Evolutionary conservation across 1,139 yeast genomes (phyloP).

Genomic region (Kodamaea sp.): DNA sequence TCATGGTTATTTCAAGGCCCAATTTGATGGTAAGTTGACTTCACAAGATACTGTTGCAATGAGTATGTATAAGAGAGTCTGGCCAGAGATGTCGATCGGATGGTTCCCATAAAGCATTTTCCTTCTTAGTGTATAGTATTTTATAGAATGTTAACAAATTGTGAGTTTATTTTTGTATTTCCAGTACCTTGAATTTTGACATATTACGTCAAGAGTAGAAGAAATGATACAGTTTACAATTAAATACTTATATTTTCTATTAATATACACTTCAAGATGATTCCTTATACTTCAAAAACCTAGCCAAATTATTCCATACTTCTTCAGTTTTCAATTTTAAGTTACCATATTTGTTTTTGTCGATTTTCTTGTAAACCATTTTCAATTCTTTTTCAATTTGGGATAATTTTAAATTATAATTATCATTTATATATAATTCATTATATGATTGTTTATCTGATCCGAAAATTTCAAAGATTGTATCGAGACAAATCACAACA

Average conservation of each 20-base stretch:
- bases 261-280: neutral
- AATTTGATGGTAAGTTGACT: slow-evolving; percentile 84
- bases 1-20: slow-evolving; percentile 96
- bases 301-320: slow-evolving; percentile 58
- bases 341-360: slow-evolving; percentile 56
- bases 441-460: slow-evolving; percentile 65
- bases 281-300: slow-evolving; percentile 73
- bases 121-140: too few species aligned
- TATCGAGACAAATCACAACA: slow-evolving; percentile 58
- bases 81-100: slow-evolving; percentile 60
- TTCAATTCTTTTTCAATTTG: slow-evolving; percentile 47
- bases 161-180: too few species aligned
- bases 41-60: slow-evolving; percentile 93
- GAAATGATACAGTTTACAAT: too few species aligned
- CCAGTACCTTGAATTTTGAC: too few species aligned
- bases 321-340: slow-evolving; percentile 69
- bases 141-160: too few species aligned
- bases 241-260: neutral
- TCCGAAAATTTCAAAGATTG: slow-evolving; percentile 76
- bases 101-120: slow-evolving; percentile 19
- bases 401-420: slow-evolving; percentile 44
- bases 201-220: too few species aligned
- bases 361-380: slow-evolving; percentile 58
- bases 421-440: slow-evolving; percentile 21
- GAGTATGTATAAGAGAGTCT: slow-evolving; percentile 89